A percentile compares a stretch with the other conserved stretches of the same genome.
Conservation (phyloP, 2,329 filamentous ascomycete species). For the Elsinoe perseae region DNA sequence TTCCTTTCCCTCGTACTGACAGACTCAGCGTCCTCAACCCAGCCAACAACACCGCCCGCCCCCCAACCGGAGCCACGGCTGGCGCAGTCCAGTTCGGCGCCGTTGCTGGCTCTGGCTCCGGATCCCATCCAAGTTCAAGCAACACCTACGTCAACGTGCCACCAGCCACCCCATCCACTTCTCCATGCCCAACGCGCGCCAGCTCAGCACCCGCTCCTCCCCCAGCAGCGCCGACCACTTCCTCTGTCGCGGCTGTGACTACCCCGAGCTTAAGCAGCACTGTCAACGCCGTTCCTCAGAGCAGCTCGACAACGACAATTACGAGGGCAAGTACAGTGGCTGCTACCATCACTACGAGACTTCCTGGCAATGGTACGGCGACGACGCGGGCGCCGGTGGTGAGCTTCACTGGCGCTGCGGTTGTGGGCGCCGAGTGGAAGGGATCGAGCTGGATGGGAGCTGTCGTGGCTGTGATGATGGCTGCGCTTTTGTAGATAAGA, state of each 20-base stretch:
- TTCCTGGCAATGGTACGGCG: neutral
- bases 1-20: neutral
- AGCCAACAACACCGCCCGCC: neutral
- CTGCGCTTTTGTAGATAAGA: neutral
- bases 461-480: neutral
- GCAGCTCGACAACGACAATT: neutral
- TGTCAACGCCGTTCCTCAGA: neutral
- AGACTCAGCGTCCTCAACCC: slow-evolving; percentile 1
- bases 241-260: neutral
- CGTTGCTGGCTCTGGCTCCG: neutral
- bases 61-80: neutral
- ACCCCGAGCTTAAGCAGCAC: neutral
- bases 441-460: neutral
- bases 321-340: neutral
- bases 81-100: neutral
- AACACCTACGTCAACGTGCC: neutral
- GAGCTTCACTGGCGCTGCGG: neutral
- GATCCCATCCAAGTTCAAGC: neutral
- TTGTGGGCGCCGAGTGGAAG: neutral
- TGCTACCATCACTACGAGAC: neutral
- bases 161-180: neutral
- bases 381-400: neutral
- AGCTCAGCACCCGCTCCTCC: neutral
- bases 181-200: neutral
- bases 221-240: neutral